Evolutionary conservation across 139 green algal genomes (phyloP).

Genomic region (Coelastrella sp.): DNA sequence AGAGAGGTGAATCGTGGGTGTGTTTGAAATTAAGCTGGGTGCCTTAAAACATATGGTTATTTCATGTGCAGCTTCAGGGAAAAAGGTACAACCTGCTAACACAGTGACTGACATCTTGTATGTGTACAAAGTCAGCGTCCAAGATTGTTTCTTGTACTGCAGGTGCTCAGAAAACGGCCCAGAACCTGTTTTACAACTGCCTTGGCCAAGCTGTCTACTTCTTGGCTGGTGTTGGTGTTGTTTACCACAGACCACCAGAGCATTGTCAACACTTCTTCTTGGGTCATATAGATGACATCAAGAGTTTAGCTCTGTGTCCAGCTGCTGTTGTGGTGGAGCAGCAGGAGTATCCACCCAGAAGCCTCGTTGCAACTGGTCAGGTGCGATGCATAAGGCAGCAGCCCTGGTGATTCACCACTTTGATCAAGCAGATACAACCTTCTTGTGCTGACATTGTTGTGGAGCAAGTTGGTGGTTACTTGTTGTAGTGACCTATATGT

Average conservation of each 20-base stretch:
- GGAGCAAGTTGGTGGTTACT: no score
- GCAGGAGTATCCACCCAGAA: constrained; percentile 58
- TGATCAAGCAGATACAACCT: no score
- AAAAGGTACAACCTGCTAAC: no score
- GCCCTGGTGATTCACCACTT: no score
- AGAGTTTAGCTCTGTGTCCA: constrained; percentile 63
- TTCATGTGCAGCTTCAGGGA: no score
- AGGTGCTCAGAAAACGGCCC: constrained; percentile 64
- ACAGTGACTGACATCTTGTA: no score
- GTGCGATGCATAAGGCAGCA: constrained; percentile 25
- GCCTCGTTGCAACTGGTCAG: constrained; percentile 75
- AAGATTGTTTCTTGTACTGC: not conserved
- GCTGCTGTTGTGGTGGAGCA: constrained; percentile 54
- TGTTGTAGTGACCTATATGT: no score
- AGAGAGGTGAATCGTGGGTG: no score
- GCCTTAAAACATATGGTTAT: no score
- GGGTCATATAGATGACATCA: constrained; percentile 82
- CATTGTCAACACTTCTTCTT: constrained; percentile 80
- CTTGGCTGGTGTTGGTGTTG: constrained; percentile 73
- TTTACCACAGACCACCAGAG: constrained; percentile 54
- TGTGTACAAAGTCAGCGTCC: no score
- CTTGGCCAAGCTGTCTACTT: constrained; percentile 67
- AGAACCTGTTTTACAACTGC: constrained; percentile 75
- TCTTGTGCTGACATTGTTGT: no score
- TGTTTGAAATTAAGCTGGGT: no score